Conservation (phyloP, 768 basidiomycete species). For the Boletus rubropictus region DNA sequence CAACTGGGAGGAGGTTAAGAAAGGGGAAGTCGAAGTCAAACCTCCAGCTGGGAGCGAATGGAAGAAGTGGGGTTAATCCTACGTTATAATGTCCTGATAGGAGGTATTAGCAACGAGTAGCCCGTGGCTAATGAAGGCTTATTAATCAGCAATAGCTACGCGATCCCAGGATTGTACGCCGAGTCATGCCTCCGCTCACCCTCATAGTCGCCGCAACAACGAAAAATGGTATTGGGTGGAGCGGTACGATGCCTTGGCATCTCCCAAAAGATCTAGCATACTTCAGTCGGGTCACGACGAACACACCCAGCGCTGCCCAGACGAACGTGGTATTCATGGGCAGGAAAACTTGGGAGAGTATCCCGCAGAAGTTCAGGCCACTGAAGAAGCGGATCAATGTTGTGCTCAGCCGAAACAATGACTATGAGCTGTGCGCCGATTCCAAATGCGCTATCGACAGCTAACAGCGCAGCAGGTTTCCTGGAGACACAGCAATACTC, state of each 20-base stretch:
- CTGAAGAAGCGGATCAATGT: constrained; percentile 71
- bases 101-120: not conserved
- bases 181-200: constrained; percentile 62
- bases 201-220: constrained; percentile 91
- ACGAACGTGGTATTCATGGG: constrained; percentile 91
- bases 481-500: not conserved
- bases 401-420: constrained; percentile 59
- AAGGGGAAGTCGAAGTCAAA: constrained; percentile 64
- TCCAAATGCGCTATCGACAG: not conserved
- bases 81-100: not conserved
- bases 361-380: constrained; percentile 79
- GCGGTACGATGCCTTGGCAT: constrained; percentile 78
- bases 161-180: no score
- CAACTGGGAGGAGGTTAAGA: constrained; percentile 87
- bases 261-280: constrained; percentile 87
- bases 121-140: no score
- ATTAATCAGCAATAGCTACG: no score
- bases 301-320: constrained; percentile 41
- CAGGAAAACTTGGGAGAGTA: constrained; percentile 95
- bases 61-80: constrained; percentile 62
- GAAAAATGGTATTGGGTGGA: constrained; percentile 80
- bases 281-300: constrained; percentile 76
- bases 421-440: constrained; percentile 56
- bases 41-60: constrained; percentile 82
- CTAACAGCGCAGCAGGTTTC: constrained; percentile 15